phyloP scores from a whole-genome alignment of 140 eudicot species.

The Flaveria floridana region DNA sequence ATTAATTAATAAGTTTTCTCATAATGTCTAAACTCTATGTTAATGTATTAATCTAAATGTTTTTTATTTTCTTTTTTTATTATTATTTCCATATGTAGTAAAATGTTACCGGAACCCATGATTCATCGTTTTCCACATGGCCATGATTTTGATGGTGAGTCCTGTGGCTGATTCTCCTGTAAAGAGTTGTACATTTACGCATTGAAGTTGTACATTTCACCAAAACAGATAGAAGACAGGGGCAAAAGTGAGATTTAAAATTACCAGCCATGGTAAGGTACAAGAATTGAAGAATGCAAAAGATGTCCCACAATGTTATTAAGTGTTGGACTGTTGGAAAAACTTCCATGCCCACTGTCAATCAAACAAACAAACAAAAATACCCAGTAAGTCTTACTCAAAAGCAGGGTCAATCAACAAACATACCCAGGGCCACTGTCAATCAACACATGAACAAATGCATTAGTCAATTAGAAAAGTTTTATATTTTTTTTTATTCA shows the following conservation, averaged over 20 bases:
- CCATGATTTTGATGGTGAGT: constrained; percentile 79
- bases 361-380: too few relatives aligned
- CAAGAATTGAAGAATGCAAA: constrained; percentile 52
- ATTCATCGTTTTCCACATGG: constrained; percentile 60
- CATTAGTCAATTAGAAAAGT: neutral
- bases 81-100: neutral
- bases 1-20: neutral
- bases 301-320: constrained; percentile 47
- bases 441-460: neutral
- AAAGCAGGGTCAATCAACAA: too few relatives aligned
- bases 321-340: constrained; percentile 39
- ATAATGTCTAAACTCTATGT: neutral
- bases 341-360: constrained; percentile 56
- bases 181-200: constrained; percentile 25
- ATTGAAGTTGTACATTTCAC: constrained; percentile 3
- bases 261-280: constrained; percentile 58
- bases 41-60: neutral
- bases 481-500: too few relatives aligned
- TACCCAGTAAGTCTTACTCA: too few relatives aligned
- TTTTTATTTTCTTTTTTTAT: too few relatives aligned
- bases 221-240: constrained; percentile 8
- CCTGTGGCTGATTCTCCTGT: constrained; percentile 69
- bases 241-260: constrained; percentile 9
- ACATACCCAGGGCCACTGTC: too few relatives aligned
- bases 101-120: constrained; percentile 66